Evolutionary conservation across 192 early-diverging fungal species (phyloP).

Genomic region (Spizellomyces punctatus): DNA sequence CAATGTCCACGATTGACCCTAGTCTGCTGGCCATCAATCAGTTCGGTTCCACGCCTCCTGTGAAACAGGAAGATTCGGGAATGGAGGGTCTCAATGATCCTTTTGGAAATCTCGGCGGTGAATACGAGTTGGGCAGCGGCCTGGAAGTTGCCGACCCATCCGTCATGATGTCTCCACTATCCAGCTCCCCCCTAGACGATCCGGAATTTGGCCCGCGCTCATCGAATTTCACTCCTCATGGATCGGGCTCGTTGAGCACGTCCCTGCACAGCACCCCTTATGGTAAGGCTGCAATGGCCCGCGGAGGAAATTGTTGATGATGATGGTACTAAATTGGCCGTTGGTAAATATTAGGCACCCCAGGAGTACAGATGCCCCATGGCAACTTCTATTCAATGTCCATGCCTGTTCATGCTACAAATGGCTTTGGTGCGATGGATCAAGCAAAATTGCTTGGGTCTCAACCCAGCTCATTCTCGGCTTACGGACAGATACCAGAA

Average conservation of each 20-base stretch:
- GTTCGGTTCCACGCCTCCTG: not conserved
- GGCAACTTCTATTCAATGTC: constrained; percentile 50
- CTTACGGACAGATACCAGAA: constrained; percentile 26
- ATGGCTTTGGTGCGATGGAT: constrained; percentile 39
- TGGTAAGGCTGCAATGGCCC: not conserved
- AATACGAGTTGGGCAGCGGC: constrained; percentile 4
- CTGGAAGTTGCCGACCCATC: constrained; percentile 31
- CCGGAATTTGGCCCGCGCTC: constrained; percentile 10
- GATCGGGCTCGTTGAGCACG: constrained; percentile 19
- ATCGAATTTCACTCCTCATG: constrained; percentile 20
- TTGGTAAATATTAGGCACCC: constrained; percentile 21
- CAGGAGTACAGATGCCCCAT: constrained; percentile 33
- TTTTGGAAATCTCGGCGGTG: constrained; percentile 1
- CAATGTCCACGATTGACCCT: constrained; percentile 38
- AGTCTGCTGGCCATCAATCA: constrained; percentile 8
- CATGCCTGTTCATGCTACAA: constrained; percentile 47
- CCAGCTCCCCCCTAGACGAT: constrained; percentile 32
- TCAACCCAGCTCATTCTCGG: constrained; percentile 37
- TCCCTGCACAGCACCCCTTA: constrained; percentile 33
- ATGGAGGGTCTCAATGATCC: constrained; percentile 1
- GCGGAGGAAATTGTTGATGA: not conserved
- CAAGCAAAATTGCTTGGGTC: constrained; percentile 35
- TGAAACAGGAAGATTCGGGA: not conserved
- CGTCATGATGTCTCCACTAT: constrained; percentile 32
- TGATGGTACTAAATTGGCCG: no score